phyloP scores from a whole-genome alignment of 805 yeast genomes.

The Kodamaea laetipori region DNA sequence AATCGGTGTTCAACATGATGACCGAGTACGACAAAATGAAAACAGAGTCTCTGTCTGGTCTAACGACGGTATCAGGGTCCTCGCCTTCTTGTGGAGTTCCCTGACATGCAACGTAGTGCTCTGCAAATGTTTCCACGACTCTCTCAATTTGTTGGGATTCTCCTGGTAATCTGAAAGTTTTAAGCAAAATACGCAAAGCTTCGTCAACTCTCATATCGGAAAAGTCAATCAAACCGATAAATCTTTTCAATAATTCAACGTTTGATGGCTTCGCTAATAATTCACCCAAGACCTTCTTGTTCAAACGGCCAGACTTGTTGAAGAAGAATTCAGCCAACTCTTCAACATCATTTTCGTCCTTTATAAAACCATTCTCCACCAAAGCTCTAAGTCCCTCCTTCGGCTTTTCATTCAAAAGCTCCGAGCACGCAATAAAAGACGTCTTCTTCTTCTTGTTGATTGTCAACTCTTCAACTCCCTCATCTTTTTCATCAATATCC shows the following conservation, averaged over 20 bases:
- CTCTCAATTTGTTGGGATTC: conserved; percentile 97
- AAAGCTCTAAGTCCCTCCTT: conserved; percentile 69
- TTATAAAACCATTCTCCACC: conserved; percentile 65
- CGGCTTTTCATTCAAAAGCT: conserved; percentile 76
- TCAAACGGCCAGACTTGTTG: conserved; percentile 76
- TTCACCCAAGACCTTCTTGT: conserved; percentile 88
- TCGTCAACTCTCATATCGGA: conserved; percentile 84
- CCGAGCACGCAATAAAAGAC: conserved; percentile 74
- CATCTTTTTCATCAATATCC: conserved; percentile 8
- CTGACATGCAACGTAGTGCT: conserved; percentile 72
- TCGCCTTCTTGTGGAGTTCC: conserved; percentile 17
- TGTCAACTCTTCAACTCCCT: conserved; percentile 34
- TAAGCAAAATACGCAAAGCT: conserved; percentile 79
- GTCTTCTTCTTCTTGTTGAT: conserved; percentile 59
- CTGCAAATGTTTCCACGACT: conserved; percentile 83
- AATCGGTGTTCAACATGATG: conserved; percentile 91
- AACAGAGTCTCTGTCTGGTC: conserved; percentile 83
- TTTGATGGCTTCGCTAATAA: conserved; percentile 77
- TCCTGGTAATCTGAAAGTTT: conserved; percentile 90
- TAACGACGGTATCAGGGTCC: conserved; percentile 47
- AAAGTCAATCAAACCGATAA: conserved; percentile 74
- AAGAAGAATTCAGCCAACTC: conserved; percentile 78
- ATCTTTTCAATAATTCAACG: conserved; percentile 57
- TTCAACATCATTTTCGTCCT: conserved; percentile 44
- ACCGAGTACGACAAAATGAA: conserved; percentile 89